Evolutionary conservation across 768 basidiomycete species (phyloP), one percentile per base, ranked within the genome.

Genomic region (Suillus ampliporus): DNA sequence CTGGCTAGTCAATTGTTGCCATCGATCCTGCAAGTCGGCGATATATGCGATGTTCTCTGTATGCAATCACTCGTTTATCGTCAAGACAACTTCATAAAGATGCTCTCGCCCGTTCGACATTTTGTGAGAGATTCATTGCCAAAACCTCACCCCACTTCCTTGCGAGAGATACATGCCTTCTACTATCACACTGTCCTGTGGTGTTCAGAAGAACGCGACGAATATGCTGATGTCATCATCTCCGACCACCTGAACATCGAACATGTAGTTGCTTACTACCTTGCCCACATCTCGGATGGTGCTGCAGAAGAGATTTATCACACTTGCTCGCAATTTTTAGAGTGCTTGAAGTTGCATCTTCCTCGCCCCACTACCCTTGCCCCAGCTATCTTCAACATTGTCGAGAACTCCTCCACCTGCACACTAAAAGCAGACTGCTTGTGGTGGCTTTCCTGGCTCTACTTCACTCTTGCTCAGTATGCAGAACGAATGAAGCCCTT

Each of bases 21-120:
- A 28, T 58, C 35, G 13, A 6, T 8, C 15, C 56, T 5, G 21
- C 26, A 58, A 19, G 17, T 44, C 8, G 23, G n/a, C 19, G 26
- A 3, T 17, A 48, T 46, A 7, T 26, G 41, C 4, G 41, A 40
- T 13, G 9, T 58, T 10, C 28, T 58, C 5, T 34, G 40, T 1
- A 58, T 6, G 19, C 57, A 58, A 21, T 41, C 41, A 13, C 28
- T 58, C 10, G 11, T 58, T 21, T 48, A 40, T 44, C 57, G 28
- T 31, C 28, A 41, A 19, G 41, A 14, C 41, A 14, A 7, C 7
- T 58, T 58, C 21, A 13, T 43, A 37, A 41, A 31, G 2, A 10
- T 58, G 19, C 28, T 43, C 0, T 17, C 57, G 0, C 46, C 57
- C 21, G 31, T 58, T 58, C 57, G 17, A 8, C 43, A 41, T 31